Conservation (phyloP, 805 yeast species). For the Candida orba region DNA sequence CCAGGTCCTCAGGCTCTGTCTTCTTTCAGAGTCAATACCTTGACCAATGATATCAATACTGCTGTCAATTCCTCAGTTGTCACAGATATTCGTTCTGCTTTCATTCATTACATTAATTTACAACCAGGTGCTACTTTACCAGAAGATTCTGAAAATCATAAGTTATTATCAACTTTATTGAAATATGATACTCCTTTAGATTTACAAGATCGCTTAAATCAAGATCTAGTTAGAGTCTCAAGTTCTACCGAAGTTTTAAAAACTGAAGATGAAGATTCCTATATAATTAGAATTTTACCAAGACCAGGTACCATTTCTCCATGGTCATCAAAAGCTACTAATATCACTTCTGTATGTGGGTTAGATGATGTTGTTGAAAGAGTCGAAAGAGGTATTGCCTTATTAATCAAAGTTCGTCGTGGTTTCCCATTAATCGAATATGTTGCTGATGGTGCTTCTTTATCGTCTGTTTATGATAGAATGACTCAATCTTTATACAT, state of each 20-base stretch:
- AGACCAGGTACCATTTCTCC: constrained; percentile 96
- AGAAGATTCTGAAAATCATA: constrained; percentile 29
- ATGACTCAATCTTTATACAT: constrained; percentile 80
- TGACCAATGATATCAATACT: constrained; percentile 65
- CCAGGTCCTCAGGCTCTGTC: constrained; percentile 93
- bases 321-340: constrained; percentile 98
- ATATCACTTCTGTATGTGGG: constrained; percentile 86
- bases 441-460: constrained; percentile 45
- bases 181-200: constrained; percentile 70
- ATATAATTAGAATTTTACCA: constrained; percentile 74
- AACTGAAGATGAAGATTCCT: constrained; percentile 36
- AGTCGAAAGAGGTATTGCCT: constrained; percentile 84
- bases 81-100: constrained; percentile 63
- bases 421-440: constrained; percentile 61
- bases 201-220: constrained; percentile 36
- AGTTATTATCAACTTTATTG: constrained; percentile 54
- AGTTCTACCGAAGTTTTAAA: constrained; percentile 24
- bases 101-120: constrained; percentile 73
- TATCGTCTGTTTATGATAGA: constrained; percentile 78
- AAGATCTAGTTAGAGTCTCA: constrained; percentile 32
- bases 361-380: constrained; percentile 63
- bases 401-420: constrained; percentile 62
- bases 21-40: constrained; percentile 69
- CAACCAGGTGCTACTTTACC: constrained; percentile 24
- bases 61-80: constrained; percentile 60